phyloP scores from a whole-genome alignment of 148 eudicot genomes.

The Agrostemma githago region DNA sequence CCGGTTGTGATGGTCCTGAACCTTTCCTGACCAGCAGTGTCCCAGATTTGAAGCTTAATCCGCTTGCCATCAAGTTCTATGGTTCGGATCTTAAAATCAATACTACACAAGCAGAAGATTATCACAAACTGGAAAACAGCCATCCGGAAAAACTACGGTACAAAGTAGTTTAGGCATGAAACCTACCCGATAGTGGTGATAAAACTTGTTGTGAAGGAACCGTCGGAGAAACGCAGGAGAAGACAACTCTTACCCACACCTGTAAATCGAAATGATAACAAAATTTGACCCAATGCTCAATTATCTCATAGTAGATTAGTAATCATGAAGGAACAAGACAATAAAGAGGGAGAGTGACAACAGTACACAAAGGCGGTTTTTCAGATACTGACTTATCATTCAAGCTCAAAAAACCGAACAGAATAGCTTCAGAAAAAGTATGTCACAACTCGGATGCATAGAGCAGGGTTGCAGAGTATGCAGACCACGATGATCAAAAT shows the following conservation, averaged over 20 bases:
- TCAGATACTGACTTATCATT: not conserved
- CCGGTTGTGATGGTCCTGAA: conserved; percentile 83
- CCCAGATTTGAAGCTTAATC: conserved; percentile 89
- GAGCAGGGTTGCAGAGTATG: no score
- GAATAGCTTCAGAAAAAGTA: not conserved
- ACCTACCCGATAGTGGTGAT: conserved; percentile 89
- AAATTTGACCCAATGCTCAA: conserved; percentile 7
- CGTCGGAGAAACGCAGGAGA: conserved; percentile 94
- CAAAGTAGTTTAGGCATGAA: not conserved
- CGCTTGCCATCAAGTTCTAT: conserved; percentile 86
- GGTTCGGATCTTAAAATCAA: conserved; percentile 84
- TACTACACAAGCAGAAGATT: conserved; percentile 33
- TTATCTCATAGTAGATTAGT: not conserved
- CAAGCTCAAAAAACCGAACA: not conserved
- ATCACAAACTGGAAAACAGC: not conserved
- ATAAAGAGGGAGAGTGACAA: not conserved
- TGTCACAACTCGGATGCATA: not conserved
- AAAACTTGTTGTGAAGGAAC: conserved; percentile 91
- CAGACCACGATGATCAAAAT: not conserved
- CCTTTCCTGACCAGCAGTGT: conserved; percentile 89
- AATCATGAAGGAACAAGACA: not conserved
- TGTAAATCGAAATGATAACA: conserved; percentile 25
- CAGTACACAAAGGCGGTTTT: no score
- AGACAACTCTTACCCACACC: conserved; percentile 99
- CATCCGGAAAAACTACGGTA: not conserved